Percentiles rank a stretch among this genome's conserved stretches.
phyloP scores from a whole-genome alignment of 176 grass and related monocot species.

The Cocos nucifera region DNA sequence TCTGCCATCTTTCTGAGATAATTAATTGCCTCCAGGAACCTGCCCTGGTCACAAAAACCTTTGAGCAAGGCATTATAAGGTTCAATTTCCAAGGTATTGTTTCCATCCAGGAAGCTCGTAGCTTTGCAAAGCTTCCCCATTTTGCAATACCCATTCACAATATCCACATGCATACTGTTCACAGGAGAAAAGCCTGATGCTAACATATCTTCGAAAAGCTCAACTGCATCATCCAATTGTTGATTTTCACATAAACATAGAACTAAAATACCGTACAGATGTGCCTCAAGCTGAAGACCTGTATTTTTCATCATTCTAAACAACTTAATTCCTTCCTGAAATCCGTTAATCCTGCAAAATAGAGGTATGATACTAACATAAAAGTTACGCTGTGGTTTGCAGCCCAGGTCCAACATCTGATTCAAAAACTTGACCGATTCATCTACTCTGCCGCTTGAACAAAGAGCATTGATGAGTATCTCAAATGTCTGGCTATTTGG shows the following conservation, averaged over 20 bases:
- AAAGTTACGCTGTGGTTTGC: slow-evolving; percentile 30
- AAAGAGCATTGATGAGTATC: slow-evolving; percentile 38
- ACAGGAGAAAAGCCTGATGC: slow-evolving; percentile 22
- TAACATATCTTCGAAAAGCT: slow-evolving; percentile 32
- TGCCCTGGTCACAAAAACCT: slow-evolving; percentile 25
- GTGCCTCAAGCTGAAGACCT: slow-evolving; percentile 15
- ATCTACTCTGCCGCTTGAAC: slow-evolving; percentile 25
- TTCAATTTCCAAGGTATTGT: slow-evolving; percentile 26
- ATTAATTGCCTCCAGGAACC: slow-evolving; percentile 23
- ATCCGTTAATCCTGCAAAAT: slow-evolving; percentile 39
- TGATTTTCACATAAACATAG: slow-evolving; percentile 38
- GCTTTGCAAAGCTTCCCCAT: slow-evolving; percentile 26
- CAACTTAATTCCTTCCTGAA: slow-evolving; percentile 29
- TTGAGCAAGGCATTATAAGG: slow-evolving; percentile 44
- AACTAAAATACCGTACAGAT: slow-evolving; percentile 26
- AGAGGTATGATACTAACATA: slow-evolving; percentile 39
- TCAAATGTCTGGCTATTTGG: slow-evolving; percentile 40
- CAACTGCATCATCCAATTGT: slow-evolving; percentile 25
- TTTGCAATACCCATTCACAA: slow-evolving; percentile 37
- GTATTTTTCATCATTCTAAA: slow-evolving; percentile 35
- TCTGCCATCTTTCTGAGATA: slow-evolving; percentile 26
- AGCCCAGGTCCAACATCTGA: slow-evolving; percentile 34
- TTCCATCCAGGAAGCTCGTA: slow-evolving; percentile 38
- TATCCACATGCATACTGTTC: slow-evolving; percentile 22
- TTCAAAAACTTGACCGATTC: slow-evolving; percentile 30